Base-by-base conservation (phyloP, 73 alveolate genomes). In the Stentor roeselii region DNA sequence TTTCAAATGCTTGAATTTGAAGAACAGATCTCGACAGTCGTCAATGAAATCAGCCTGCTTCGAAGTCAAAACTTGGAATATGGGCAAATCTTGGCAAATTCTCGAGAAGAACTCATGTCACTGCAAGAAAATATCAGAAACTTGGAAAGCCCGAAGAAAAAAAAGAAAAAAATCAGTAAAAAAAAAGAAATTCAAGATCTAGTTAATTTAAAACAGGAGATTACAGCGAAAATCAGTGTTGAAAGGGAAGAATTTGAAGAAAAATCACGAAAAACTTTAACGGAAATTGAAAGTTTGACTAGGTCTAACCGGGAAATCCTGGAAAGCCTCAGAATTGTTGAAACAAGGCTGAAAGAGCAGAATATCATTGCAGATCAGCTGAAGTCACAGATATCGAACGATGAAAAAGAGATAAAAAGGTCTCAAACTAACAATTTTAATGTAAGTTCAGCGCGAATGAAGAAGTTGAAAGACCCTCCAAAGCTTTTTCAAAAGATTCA, bases 321-420 rank as follows among this genome's bases (percentile, higher is more conserved):
- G 21, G 41, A 67, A 30, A 67, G 2, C 1, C 21, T 67, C 27
- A 36, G 34, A 67, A 34, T n/a, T 32, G 11, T 34, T n/a, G 80
- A 67, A 34, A 27, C 34, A 30, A 67, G 34, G 37, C 27, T 67
- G 37, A n/a, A 67, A 67, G 80, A 67, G 41, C 80, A 67, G 80
- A 67, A 67, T 67, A 21, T 32, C 34, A 0, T 67, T 30, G 14
- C 34, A 67, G 80, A 67, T 15, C 80, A 67, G 41, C 41, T 67
- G 0, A n/a, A 34, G 21, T 27, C 80, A 21, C 80, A 67, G 34
- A 32, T 67, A 2, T 15, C 41, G 2, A 32, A 21, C 0, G 42
- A 21, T 67, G 41, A 67, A 67, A 67, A 67, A 67, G 80, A 67
- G 21, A 30, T 67, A 27, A 21, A 67, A 32, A 21, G 37, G 42